Conservation (phyloP, 495 filamentous ascomycete species). For the Apodospora peruviana region DNA sequence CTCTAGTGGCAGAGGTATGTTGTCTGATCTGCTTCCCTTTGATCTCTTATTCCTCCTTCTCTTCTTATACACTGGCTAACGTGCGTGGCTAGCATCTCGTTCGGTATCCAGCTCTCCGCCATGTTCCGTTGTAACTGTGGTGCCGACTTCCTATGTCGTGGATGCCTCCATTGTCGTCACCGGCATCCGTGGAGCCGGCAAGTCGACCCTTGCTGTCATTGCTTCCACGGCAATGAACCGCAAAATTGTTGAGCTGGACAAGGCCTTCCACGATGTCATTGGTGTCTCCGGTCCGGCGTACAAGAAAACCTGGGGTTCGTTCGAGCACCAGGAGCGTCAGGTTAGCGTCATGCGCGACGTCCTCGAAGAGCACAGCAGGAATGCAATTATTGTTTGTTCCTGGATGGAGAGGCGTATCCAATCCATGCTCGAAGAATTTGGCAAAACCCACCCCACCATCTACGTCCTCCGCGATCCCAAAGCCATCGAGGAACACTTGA, state of each 20-base stretch:
- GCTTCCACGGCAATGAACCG: conserved; percentile 57
- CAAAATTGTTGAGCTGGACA: conserved; percentile 59
- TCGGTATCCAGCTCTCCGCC: conserved; percentile 10
- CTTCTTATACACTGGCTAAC: no score
- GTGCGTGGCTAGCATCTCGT: conserved; percentile 1
- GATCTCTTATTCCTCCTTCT: no score
- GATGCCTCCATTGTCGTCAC: conserved; percentile 64
- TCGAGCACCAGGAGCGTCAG: conserved; percentile 52
- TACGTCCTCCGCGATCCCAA: conserved; percentile 59
- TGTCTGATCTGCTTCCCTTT: no score
- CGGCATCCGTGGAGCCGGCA: conserved; percentile 64
- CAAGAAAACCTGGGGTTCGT: conserved; percentile 50
- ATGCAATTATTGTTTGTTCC: conserved; percentile 61
- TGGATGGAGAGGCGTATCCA: conserved; percentile 52
- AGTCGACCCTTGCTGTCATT: conserved; percentile 65
- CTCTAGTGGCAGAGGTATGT: background rate
- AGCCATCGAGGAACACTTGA: conserved; percentile 54
- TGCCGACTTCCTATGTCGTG: conserved; percentile 38
- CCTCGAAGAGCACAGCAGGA: conserved; percentile 51
- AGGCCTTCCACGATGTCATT: conserved; percentile 54
- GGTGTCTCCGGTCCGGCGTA: conserved; percentile 54
- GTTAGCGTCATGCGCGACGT: conserved; percentile 52
- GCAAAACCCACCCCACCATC: conserved; percentile 59
- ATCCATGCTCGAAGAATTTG: conserved; percentile 46
- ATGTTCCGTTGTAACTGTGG: background rate